Percentiles rank a stretch among this genome's conserved stretches.
Evolutionary conservation across 768 basidiomycete genomes (phyloP).

Genomic region (Tephrocybe sp.): DNA sequence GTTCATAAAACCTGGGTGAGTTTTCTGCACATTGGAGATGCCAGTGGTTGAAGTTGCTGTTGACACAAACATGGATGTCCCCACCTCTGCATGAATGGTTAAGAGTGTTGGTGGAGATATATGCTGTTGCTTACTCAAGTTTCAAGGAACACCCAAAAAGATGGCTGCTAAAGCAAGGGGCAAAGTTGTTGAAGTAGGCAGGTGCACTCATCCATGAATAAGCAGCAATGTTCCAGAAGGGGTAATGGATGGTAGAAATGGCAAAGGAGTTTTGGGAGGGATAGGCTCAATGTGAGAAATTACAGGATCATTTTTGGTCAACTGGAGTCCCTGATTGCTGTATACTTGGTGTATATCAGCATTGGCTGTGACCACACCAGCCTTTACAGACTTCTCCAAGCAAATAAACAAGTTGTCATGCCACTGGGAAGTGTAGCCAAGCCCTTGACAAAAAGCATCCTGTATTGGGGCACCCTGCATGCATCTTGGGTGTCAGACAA

Average conservation of each 20-base stretch:
- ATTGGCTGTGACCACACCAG: not conserved
- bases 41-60: constrained; percentile 40
- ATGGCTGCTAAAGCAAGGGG: constrained; percentile 31
- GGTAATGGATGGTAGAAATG: too few species aligned
- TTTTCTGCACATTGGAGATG: constrained; percentile 31
- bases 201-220: too few species aligned
- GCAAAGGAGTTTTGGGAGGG: too few species aligned
- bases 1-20: constrained; percentile 30
- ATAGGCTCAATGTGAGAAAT: too few species aligned
- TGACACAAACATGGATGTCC: constrained; percentile 35
- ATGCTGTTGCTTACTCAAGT: not conserved
- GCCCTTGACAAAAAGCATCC: constrained; percentile 4
- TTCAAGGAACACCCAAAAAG: constrained; percentile 22
- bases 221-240: too few species aligned
- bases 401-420: constrained; percentile 2
- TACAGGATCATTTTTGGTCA: too few species aligned
- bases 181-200: too few species aligned
- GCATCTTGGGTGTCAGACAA: too few species aligned
- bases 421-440: constrained; percentile 2
- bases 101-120: too few species aligned
- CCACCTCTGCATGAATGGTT: constrained; percentile 26
- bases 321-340: too few species aligned
- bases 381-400: not conserved
- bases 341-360: not conserved
- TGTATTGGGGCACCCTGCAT: constrained; percentile 1